Evolutionary conservation across 495 filamentous ascomycete genomes (phyloP).

Genomic region (Wilcoxina mikolae): DNA sequence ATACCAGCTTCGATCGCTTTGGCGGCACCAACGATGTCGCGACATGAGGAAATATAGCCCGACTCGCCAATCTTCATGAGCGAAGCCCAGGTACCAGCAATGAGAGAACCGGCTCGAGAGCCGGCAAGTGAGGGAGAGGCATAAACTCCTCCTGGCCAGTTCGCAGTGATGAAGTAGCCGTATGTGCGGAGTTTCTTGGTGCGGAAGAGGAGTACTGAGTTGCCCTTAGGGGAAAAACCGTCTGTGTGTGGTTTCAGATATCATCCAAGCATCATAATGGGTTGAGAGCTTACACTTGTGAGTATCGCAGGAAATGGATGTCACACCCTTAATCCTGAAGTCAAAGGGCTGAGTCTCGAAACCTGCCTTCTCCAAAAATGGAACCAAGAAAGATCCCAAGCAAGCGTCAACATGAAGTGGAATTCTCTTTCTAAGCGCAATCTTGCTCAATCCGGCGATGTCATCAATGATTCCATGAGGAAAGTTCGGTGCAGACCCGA

Average conservation of each 20-base stretch:
- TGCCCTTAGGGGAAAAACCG: constrained; percentile 95
- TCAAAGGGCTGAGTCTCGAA: constrained; percentile 80
- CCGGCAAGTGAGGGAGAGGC: constrained; percentile 82
- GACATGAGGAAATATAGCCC: constrained; percentile 78
- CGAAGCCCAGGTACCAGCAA: constrained; percentile 84
- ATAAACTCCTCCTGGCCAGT: constrained; percentile 94
- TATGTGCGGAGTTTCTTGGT: constrained; percentile 58
- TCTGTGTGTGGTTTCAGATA: constrained; percentile 28
- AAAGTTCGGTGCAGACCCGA: constrained; percentile 92
- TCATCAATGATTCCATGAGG: constrained; percentile 97
- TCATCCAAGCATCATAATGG: neutral
- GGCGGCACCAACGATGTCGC: constrained; percentile 70
- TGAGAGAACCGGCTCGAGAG: constrained; percentile 80
- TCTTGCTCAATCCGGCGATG: constrained; percentile 67
- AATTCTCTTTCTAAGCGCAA: constrained; percentile 61
- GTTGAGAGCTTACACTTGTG: constrained; percentile 56
- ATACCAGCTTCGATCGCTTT: constrained; percentile 74
- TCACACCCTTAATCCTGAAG: constrained; percentile 86
- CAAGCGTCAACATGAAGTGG: constrained; percentile 97
- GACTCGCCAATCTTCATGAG: constrained; percentile 74
- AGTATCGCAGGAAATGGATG: constrained; percentile 87
- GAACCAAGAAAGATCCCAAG: constrained; percentile 83
- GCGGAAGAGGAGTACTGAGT: constrained; percentile 82
- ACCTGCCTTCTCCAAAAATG: constrained; percentile 79
- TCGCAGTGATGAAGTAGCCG: constrained; percentile 90